phyloP scores from a whole-genome alignment of 768 basidiomycete species.

The Mycena latifolia region DNA sequence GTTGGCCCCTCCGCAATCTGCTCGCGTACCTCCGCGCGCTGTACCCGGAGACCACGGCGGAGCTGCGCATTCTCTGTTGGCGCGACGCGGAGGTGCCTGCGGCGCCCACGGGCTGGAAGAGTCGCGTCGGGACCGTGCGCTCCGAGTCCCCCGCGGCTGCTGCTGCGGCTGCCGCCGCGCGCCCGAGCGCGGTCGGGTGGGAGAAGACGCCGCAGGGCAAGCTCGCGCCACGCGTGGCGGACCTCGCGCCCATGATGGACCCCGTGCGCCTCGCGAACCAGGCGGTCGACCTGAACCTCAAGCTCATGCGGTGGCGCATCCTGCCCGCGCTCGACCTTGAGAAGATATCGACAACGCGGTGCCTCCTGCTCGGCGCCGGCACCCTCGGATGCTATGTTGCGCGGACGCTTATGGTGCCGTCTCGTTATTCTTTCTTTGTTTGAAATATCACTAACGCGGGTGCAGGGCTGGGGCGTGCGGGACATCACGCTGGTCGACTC shows the following conservation, averaged over 20 bases:
- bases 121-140: constrained; percentile 68
- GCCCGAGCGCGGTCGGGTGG: constrained; percentile 90
- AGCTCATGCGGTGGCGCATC: constrained; percentile 98
- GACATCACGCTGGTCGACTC: constrained; percentile 96
- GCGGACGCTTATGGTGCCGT: constrained; percentile 91
- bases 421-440: too few species aligned
- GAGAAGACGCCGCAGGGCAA: constrained; percentile 93
- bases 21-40: constrained; percentile 81
- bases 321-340: constrained; percentile 91
- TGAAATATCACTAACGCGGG: too few species aligned
- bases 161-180: constrained; percentile 31
- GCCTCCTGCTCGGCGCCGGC: constrained; percentile 93
- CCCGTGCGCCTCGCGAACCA: constrained; percentile 91
- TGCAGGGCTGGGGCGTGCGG: constrained; percentile 94
- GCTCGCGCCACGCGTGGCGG: constrained; percentile 87
- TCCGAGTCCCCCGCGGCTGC: constrained; percentile 40
- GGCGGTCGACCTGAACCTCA: constrained; percentile 97
- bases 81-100: constrained; percentile 70
- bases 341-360: constrained; percentile 82
- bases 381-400: constrained; percentile 98
- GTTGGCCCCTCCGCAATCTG: constrained; percentile 95
- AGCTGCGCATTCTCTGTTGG: constrained; percentile 81
- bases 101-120: constrained; percentile 63
- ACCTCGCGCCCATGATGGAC: constrained; percentile 97
- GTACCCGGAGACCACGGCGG: constrained; percentile 61